These are phyloP conservation scores for Dactylellina sp. DNA, from an alignment of 2,329 filamentous ascomycete species.

Conservation along the genomic window DNA sequence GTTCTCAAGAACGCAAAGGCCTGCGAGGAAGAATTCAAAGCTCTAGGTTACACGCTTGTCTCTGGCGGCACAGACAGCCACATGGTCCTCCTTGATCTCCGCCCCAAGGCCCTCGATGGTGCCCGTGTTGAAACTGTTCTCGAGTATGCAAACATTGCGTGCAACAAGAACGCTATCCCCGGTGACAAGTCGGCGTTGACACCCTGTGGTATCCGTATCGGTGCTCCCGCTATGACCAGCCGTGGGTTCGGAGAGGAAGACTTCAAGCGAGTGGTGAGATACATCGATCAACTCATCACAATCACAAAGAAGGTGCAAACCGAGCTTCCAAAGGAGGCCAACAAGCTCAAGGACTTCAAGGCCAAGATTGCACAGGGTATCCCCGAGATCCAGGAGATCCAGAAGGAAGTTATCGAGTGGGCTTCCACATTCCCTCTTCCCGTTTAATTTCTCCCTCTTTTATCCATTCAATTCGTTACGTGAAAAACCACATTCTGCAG, in stretches of 20 bases:
- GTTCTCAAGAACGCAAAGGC: conserved; percentile 94
- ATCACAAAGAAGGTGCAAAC: conserved; percentile 88
- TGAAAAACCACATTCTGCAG: conserved; percentile 81
- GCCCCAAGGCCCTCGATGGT: conserved; percentile 86
- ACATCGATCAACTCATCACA: conserved; percentile 90
- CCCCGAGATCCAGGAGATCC: conserved; percentile 82
- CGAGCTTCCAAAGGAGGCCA: conserved; percentile 90
- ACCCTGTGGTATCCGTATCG: conserved; percentile 93
- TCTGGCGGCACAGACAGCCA: conserved; percentile 97
- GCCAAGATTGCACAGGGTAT: conserved; percentile 84
- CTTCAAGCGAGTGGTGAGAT: conserved; percentile 88
- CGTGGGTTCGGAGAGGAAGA: conserved; percentile 92
- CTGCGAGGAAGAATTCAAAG: conserved; percentile 84
- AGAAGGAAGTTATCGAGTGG: conserved; percentile 90
- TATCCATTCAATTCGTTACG: no score
- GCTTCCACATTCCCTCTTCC: conserved; percentile 91
- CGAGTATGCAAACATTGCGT: conserved; percentile 97
- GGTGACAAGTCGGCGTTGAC: conserved; percentile 97
- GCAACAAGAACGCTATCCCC: conserved; percentile 99
- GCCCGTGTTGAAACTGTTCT: conserved; percentile 95
- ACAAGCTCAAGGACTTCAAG: conserved; percentile 99
- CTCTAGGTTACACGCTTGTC: conserved; percentile 91
- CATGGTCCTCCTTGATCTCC: conserved; percentile 94
- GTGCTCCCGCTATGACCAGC: conserved; percentile 96
- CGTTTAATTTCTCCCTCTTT: conserved; percentile 67